Evolutionary conservation across 2,329 filamentous ascomycete genomes (phyloP).

Genomic region (Emergomyces africanus): DNA sequence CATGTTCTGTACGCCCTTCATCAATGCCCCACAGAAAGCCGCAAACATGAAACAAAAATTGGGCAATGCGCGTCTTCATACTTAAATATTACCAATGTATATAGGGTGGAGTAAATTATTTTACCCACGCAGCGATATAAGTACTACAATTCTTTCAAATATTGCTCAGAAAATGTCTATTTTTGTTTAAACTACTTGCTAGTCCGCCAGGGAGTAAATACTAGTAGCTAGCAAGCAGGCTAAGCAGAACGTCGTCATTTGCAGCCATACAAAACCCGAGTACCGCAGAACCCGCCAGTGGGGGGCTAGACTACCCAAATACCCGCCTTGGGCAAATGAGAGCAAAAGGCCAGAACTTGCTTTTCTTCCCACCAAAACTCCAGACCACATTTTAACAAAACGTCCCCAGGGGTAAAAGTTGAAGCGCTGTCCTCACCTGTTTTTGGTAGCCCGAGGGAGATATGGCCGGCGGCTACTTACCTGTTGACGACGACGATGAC

Average conservation of each 20-base stretch:
- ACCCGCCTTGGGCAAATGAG: too few species aligned
- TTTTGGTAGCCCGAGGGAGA: neutral
- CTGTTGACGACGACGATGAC: conserved; percentile 8
- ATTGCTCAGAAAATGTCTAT: too few species aligned
- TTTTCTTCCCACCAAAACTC: neutral
- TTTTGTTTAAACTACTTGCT: too few species aligned
- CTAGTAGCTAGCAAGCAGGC: too few species aligned
- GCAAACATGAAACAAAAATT: neutral
- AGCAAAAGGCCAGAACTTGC: neutral
- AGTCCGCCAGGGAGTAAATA: too few species aligned
- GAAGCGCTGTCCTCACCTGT: neutral
- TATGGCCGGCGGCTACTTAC: conserved; percentile 11
- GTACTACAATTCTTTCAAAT: too few species aligned
- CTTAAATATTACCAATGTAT: neutral
- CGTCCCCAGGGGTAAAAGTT: neutral
- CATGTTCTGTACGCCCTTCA: neutral
- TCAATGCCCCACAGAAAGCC: neutral
- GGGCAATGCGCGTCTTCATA: neutral
- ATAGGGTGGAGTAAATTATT: too few species aligned
- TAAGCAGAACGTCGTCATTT: too few species aligned
- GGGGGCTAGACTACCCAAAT: neutral
- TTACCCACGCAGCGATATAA: too few species aligned
- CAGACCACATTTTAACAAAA: neutral
- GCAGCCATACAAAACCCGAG: too few species aligned
- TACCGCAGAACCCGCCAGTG: too few species aligned